Percentiles rank a stretch among this genome's conserved stretches.
Evolutionary conservation across 116 monocot species (phyloP).

Genomic region (Posidonia oceanica): DNA sequence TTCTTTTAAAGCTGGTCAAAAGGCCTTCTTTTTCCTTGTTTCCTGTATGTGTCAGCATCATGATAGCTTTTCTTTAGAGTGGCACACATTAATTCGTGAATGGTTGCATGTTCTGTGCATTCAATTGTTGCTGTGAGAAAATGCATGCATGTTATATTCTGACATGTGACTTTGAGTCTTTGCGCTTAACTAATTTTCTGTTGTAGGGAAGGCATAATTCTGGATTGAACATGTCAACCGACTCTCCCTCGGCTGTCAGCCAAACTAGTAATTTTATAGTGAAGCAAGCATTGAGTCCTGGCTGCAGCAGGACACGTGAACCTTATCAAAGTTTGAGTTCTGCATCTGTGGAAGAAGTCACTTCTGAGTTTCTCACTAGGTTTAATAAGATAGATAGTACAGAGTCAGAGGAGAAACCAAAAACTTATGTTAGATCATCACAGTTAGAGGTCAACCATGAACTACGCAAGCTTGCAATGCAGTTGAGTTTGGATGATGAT

Average conservation of each 20-base stretch:
- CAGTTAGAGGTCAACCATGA: constrained; percentile 32
- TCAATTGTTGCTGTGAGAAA: not conserved
- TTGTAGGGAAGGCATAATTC: constrained; percentile 47
- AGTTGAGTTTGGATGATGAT: constrained; percentile 72
- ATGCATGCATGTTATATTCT: not conserved
- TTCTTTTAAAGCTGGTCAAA: no score
- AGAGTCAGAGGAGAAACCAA: constrained; percentile 11
- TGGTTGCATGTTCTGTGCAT: not conserved
- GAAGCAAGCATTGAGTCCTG: constrained; percentile 6
- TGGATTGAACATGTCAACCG: constrained; percentile 23
- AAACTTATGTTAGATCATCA: constrained; percentile 12
- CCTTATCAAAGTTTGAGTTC: constrained; percentile 29
- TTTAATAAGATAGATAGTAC: constrained; percentile 8
- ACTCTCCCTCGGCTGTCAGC: constrained; percentile 15
- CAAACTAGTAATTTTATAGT: constrained; percentile 3
- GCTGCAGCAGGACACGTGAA: constrained; percentile 20
- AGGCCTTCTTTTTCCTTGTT: no score
- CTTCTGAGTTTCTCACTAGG: constrained; percentile 23
- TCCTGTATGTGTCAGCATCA: no score
- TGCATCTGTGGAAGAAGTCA: constrained; percentile 45
- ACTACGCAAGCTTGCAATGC: constrained; percentile 38
- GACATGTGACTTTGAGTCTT: not conserved
- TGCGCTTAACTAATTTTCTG: not conserved
- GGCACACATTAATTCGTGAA: no score
- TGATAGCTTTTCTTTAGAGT: no score